Evolutionary conservation across 805 yeast species (phyloP).

Genomic region (Barnettozyma botsteinii): DNA sequence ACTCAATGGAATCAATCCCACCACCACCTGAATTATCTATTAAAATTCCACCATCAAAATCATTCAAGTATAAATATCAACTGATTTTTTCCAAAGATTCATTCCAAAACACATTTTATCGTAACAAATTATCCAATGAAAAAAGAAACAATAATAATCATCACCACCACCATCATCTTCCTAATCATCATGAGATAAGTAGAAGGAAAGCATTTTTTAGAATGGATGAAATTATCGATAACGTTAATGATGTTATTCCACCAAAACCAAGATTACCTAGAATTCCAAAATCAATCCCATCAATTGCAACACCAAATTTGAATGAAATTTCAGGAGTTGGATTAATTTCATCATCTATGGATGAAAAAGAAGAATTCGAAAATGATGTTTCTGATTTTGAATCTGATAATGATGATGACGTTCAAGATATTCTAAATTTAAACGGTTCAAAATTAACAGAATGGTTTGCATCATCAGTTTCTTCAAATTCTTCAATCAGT

Average conservation of each 20-base stretch:
- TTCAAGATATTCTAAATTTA: background rate
- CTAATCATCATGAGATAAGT: too few relatives aligned
- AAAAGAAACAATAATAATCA: background rate
- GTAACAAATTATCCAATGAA: conserved; percentile 15
- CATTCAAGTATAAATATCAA: conserved; percentile 44
- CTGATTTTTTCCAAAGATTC: conserved; percentile 39
- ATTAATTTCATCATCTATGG: background rate
- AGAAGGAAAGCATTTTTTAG: conserved; percentile 5
- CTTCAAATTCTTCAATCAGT: conserved; percentile 1
- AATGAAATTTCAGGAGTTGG: conserved; percentile 3
- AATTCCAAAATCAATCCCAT: too few relatives aligned
- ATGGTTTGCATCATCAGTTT: conserved; percentile 4
- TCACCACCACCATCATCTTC: too few relatives aligned
- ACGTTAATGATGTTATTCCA: conserved; percentile 1
- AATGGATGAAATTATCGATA: conserved; percentile 4
- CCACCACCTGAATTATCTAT: conserved; percentile 41
- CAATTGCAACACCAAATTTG: too few relatives aligned
- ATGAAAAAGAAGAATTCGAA: background rate
- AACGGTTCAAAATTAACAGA: conserved; percentile 1
- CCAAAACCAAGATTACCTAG: conserved; percentile 8
- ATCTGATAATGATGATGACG: conserved; percentile 1
- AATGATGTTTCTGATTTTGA: background rate
- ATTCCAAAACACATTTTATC: conserved; percentile 25
- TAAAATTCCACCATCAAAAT: conserved; percentile 38
- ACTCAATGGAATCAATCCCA: conserved; percentile 25